Percentiles rank a stretch among this genome's conserved stretches.
phyloP scores from a whole-genome alignment of 345 rosid genomes.

The Viola odorata region DNA sequence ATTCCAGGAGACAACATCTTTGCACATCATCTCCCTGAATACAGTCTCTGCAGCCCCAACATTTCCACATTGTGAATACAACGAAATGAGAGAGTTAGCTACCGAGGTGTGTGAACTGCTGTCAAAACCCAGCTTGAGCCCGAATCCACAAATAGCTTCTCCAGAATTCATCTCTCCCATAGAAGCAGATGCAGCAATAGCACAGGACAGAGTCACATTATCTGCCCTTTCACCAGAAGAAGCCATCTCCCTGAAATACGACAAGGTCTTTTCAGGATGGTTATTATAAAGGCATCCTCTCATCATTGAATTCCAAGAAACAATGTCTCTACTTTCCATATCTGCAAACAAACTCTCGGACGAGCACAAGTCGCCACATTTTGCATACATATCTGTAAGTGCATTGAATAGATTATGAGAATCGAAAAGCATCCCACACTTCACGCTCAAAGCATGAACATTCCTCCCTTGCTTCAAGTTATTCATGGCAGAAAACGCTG shows the following conservation, averaged over 20 bases:
- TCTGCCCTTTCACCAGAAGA: not conserved
- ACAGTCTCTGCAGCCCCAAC: not conserved
- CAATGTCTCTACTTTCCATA: conserved; percentile 36
- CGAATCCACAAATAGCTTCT: not conserved
- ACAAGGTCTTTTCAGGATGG: conserved; percentile 34
- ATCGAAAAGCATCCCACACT: conserved; percentile 39
- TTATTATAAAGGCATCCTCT: conserved; percentile 42
- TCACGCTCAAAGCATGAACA: conserved; percentile 42
- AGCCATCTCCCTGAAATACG: conserved; percentile 21
- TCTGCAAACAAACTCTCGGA: conserved; percentile 32
- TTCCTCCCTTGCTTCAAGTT: conserved; percentile 22
- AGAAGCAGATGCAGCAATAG: conserved; percentile 44
- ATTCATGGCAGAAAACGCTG: conserved; percentile 24
- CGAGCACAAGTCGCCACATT: conserved; percentile 44
- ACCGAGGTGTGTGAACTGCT: not conserved
- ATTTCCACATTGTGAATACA: not conserved
- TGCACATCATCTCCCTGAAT: not conserved
- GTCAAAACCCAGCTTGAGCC: not conserved
- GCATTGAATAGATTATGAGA: conserved; percentile 43
- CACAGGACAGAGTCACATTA: conserved; percentile 37
- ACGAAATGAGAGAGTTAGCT: not conserved
- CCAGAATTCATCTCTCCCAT: conserved; percentile 20
- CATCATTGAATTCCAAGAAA: conserved; percentile 62
- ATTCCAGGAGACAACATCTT: not conserved
- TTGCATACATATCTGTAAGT: conserved; percentile 50